Evolutionary conservation across 2,329 filamentous ascomycete genomes (phyloP), one percentile per base, ranked within the genome.

Genomic region (Diplocarpon mali): DNA sequence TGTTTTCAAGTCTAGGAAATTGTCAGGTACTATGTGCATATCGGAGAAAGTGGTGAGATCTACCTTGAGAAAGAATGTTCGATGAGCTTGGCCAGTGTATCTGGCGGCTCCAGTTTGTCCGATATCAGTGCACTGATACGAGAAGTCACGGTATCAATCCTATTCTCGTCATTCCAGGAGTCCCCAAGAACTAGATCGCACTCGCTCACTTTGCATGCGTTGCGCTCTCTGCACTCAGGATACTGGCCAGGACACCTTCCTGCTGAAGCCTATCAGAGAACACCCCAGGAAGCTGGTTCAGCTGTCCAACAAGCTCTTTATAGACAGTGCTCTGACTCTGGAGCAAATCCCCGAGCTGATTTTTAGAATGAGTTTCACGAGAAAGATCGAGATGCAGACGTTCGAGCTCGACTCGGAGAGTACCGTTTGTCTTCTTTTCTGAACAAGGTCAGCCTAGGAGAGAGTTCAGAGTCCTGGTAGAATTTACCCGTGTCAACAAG

Each of bases 141-240:
- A n/a, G 38, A 43, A 13, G 41, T 36, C 5, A 53, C 29, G 38
- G 52, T 45, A 5, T 57, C 52, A 31, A 61, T 36, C 31, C 58
- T 60, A 16, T 13, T 34, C 5, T 32, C 30, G 14, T 54, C 35
- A 55, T 49, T 30, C 11, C 17, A n/a, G 10, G 7, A 32, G 1
- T 28, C 11, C 9, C 24, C 14, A 5, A 36, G 16, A 35, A 28
- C 31, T 27, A 12, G 2, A 29, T 14, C 13, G 17, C 5, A 14
- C 13, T 54, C 39, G 41, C 57, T 57, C 35, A 62, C 64, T 51
- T 61, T 54, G 15, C 52, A 55, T 44, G 62, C 27, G 47, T 53
- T 30, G 16, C 15, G 24, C 39, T 45, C 15, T 40, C 47, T 14
- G 42, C 49, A 10, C 37, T 38, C 4, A 57, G 20, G 12, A 60